These are phyloP conservation scores for Nepenthes mirabilis DNA, from an alignment of 148 eudicot species.

Conservation along the genomic window DNA sequence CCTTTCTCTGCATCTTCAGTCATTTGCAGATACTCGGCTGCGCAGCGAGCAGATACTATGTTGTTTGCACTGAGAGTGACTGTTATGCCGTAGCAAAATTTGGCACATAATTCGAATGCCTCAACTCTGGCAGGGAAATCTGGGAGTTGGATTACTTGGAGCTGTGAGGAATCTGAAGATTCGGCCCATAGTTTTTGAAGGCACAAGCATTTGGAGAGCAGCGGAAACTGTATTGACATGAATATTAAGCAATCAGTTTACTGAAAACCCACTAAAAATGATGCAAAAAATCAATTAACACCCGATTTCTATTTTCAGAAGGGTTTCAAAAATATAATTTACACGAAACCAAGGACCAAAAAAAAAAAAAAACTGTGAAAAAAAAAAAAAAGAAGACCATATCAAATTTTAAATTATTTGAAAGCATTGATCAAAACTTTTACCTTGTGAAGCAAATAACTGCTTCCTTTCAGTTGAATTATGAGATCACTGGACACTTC, in stretches of 20 bases:
- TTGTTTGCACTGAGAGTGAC: conserved; percentile 79
- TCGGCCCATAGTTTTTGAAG: conserved; percentile 67
- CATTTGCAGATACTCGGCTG: conserved; percentile 83
- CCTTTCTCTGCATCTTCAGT: conserved; percentile 88
- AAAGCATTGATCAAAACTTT: background rate
- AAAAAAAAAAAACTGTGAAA: no score
- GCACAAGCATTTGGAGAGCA: conserved; percentile 64
- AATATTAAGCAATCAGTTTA: background rate
- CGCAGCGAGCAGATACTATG: conserved; percentile 60
- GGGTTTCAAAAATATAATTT: background rate
- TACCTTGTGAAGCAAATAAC: conserved; percentile 95
- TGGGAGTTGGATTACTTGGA: conserved; percentile 61
- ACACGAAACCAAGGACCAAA: no score
- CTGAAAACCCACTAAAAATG: background rate
- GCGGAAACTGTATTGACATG: conserved; percentile 58
- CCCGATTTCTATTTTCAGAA: no score
- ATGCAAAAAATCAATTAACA: background rate
- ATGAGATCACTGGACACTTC: conserved; percentile 88
- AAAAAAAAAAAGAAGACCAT: background rate
- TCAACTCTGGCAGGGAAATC: conserved; percentile 85
- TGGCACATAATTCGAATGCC: conserved; percentile 79
- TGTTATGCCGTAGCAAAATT: conserved; percentile 88
- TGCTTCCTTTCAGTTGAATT: conserved; percentile 62
- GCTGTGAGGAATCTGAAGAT: conserved; percentile 39
- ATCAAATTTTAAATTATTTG: background rate